These are phyloP conservation scores for Heracleum sosnowskyi DNA, from an alignment of 129 eudicot genomes.

Conservation along the genomic window DNA sequence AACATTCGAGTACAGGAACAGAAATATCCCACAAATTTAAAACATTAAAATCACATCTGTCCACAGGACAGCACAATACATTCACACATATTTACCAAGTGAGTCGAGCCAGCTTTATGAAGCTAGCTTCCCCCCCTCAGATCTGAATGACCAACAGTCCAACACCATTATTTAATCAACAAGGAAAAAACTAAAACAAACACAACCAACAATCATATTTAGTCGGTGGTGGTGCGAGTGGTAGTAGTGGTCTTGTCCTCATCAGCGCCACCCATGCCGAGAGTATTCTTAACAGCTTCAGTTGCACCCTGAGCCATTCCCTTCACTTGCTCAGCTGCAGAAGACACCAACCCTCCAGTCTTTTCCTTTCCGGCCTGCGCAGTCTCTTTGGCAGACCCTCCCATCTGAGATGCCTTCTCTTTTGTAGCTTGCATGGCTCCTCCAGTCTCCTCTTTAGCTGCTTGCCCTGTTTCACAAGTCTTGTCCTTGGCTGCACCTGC, in stretches of 20 bases:
- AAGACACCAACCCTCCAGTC: slow-evolving; percentile 38
- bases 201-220: background rate
- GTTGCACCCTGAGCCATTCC: slow-evolving; percentile 60
- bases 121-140: background rate
- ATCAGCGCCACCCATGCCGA: slow-evolving; percentile 42
- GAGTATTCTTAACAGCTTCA: slow-evolving; percentile 43
- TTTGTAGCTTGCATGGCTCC: slow-evolving; percentile 51
- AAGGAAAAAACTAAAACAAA: background rate
- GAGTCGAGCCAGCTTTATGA: background rate
- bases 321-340: slow-evolving; percentile 56
- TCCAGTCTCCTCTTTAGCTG: slow-evolving; percentile 31
- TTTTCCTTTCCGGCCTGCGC: slow-evolving; percentile 57
- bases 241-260: slow-evolving; percentile 13
- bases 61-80: background rate
- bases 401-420: slow-evolving; percentile 49
- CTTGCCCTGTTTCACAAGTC: slow-evolving; percentile 22
- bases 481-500: slow-evolving; percentile 27
- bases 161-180: background rate
- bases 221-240: slow-evolving; percentile 6
- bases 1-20: too few species aligned
- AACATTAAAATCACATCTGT: background rate
- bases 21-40: too few species aligned
- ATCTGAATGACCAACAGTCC: background rate
- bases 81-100: background rate
- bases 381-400: slow-evolving; percentile 47